Percentiles rank a stretch among this genome's conserved stretches.
These are phyloP conservation scores for Kodamaea kaohsiungensis DNA, from an alignment of 805 yeast species.

Conservation along the genomic window DNA sequence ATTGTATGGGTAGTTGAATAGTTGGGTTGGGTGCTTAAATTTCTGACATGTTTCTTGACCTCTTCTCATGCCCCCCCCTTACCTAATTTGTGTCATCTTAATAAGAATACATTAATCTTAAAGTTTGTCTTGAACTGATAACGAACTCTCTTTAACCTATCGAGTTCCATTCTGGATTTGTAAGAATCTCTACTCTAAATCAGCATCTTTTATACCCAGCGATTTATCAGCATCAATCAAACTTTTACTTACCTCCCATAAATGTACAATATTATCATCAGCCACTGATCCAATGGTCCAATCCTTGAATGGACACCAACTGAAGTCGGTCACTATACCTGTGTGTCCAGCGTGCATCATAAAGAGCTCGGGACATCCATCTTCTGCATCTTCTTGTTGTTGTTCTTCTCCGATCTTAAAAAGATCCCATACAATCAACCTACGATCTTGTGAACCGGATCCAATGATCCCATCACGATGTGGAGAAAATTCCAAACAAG, in stretches of 20 bases:
- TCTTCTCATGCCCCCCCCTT: too few species aligned
- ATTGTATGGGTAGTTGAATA: too few species aligned
- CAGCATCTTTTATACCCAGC: constrained; percentile 16
- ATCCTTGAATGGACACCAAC: constrained; percentile 69
- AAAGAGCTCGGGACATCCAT: constrained; percentile 83
- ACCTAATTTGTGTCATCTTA: too few species aligned
- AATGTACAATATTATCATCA: constrained; percentile 60
- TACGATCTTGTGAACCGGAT: constrained; percentile 73
- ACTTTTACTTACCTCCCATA: constrained; percentile 51
- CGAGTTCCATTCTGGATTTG: too few species aligned
- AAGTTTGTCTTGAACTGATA: too few species aligned
- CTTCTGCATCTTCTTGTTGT: constrained; percentile 83
- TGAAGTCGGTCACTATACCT: constrained; percentile 70
- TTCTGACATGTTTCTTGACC: too few species aligned
- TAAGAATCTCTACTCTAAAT: constrained; percentile 24
- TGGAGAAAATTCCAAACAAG: constrained; percentile 76
- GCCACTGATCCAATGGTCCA: constrained; percentile 73
- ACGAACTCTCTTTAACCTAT: too few species aligned
- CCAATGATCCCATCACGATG: constrained; percentile 75
- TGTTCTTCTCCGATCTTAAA: constrained; percentile 81
- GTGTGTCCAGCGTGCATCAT: constrained; percentile 96
- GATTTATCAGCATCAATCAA: constrained; percentile 23
- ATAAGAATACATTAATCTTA: too few species aligned
- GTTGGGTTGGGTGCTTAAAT: too few species aligned
- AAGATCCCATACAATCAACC: constrained; percentile 82